These are phyloP conservation scores for Solanum lycopersicoides DNA, from an alignment of 257 asterid genomes.

Conservation along the genomic window DNA sequence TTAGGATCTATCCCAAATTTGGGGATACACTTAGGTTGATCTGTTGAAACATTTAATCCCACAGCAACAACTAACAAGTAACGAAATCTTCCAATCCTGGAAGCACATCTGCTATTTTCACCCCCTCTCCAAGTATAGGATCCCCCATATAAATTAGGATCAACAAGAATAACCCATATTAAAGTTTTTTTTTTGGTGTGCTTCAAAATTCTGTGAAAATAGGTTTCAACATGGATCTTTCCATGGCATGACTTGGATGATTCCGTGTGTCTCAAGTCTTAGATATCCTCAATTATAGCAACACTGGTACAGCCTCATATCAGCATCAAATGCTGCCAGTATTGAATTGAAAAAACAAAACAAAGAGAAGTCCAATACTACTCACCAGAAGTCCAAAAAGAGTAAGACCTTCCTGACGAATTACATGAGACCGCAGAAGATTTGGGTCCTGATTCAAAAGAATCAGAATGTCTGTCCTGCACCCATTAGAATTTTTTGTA, in stretches of 20 bases:
- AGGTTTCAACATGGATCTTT: not conserved
- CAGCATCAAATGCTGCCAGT: not conserved
- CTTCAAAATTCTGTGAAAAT: not conserved
- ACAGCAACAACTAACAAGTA: not conserved
- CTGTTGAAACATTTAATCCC: not conserved
- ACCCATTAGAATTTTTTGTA: constrained; percentile 29
- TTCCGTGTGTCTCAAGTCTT: not conserved
- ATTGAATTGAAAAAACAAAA: not conserved
- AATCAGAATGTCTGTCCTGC: constrained; percentile 94
- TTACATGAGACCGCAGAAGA: constrained; percentile 64
- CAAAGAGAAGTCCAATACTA: constrained; percentile 1
- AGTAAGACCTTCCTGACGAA: constrained; percentile 58
- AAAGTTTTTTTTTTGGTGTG: not conserved
- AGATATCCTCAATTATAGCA: not conserved
- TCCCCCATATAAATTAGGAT: not conserved
- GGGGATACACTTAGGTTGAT: not conserved
- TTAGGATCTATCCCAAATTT: not conserved
- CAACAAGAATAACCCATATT: not conserved
- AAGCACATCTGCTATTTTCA: not conserved
- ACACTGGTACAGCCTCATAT: not conserved
- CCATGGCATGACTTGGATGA: not conserved
- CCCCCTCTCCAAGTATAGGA: not conserved
- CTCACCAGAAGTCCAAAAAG: constrained; percentile 86
- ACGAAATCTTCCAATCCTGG: not conserved
- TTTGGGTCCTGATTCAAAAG: constrained; percentile 76